Evolutionary conservation across 352 stramenopile species (phyloP), one percentile per base, ranked within the genome.

Genomic region (Phytophthora colocasiae): DNA sequence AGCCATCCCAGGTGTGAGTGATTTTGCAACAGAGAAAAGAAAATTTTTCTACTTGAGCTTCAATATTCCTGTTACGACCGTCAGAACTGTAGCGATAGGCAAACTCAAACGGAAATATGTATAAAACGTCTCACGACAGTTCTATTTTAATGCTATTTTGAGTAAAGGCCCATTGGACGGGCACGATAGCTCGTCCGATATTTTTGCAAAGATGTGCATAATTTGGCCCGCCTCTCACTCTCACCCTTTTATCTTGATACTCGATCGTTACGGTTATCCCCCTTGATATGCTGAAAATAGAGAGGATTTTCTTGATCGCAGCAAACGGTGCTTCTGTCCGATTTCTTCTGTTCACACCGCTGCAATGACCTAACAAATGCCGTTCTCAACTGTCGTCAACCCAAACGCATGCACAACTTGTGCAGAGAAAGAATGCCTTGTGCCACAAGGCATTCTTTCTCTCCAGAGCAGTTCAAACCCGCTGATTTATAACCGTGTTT

Each of bases 41-140:
- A 36, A 36, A 22, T 47, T 58, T 64, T 64, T 34, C n/a, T 46
- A 38, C 29, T 58, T 64, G 36, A 57, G 12, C 38, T 65, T 58
- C 39, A 47, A 59, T 17, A 3, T 46, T 1, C n/a, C 31, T 65
- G 24, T 2, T 47, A 27, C 29, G 12, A 24, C 36, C n/a, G 46
- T 31, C 17, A 5, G 8, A 12, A 31, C 5, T 43, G 57, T 65
- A 51, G 3, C 29, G 3, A 19, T 57, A 64, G n/a, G 12, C 22
- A 14, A 27, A 29, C 27, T 29, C 11, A 14, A 14, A 36, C 31
- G 9, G 9, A 4, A 36, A 36, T 36, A 36, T 36, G 9, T 12
- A 10, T 14, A 4, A 36, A 36, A 14, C 31, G 31, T 36, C 31
- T 14, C 2, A 32, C 4, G 29, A 10, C 6, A 14, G 9, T 36